Conservation (phyloP, 208 protist species). For the Leishmania tarentolae region DNA sequence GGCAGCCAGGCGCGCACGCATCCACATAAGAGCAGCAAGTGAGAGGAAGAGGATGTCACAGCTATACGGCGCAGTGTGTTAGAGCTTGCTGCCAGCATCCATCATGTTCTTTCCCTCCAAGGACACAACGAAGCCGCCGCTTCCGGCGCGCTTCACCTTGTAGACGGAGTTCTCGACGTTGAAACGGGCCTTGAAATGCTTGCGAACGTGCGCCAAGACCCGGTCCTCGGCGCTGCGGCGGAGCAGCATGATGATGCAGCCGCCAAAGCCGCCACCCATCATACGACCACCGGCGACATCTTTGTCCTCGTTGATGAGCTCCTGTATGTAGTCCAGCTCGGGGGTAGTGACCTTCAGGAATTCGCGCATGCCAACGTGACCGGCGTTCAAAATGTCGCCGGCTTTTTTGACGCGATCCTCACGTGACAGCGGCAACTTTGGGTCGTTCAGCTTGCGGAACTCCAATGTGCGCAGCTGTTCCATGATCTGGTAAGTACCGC, state of each 20-base stretch:
- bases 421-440: slow-evolving; percentile 30
- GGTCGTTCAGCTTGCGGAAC: slow-evolving; percentile 61
- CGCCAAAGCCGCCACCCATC: slow-evolving; percentile 92
- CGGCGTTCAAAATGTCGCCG: slow-evolving; percentile 65
- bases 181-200: slow-evolving; percentile 61
- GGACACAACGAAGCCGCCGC: slow-evolving; percentile 56
- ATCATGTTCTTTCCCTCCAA: slow-evolving; percentile 19
- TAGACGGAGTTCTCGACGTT: slow-evolving; percentile 60
- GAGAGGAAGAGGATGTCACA: background rate
- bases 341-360: slow-evolving; percentile 76
- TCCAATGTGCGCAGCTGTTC: slow-evolving; percentile 70
- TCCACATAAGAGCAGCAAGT: background rate
- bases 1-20: background rate
- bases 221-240: slow-evolving; percentile 49
- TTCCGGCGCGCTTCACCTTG: slow-evolving; percentile 42
- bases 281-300: slow-evolving; percentile 81
- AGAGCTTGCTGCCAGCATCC: slow-evolving; percentile 5
- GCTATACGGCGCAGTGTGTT: background rate
- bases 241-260: slow-evolving; percentile 79
- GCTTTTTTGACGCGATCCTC: slow-evolving; percentile 48
- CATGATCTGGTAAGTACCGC: slow-evolving; percentile 68
- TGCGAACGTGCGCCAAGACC: slow-evolving; percentile 49
- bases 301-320: slow-evolving; percentile 54
- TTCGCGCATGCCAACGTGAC: slow-evolving; percentile 72
- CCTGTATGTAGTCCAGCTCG: slow-evolving; percentile 84